Evolutionary conservation across 169 alveolate genomes (phyloP).

Genomic region (Plasmodium gaboni): DNA sequence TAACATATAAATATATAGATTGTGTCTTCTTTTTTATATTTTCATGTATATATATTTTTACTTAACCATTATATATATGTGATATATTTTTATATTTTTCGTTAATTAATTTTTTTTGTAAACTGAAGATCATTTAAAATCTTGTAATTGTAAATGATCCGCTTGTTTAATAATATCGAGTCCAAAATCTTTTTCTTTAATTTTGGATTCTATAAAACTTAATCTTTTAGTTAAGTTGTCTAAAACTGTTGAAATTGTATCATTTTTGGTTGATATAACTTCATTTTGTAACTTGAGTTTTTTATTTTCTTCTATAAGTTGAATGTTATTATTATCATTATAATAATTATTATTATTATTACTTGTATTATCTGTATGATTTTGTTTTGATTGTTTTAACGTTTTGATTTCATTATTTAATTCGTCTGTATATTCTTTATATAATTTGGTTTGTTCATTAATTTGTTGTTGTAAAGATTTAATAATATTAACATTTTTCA

Average conservation of each 20-base stretch:
- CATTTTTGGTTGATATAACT: conserved; percentile 68
- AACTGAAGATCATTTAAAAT: conserved; percentile 7
- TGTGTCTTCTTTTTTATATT: neutral
- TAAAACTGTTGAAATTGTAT: conserved; percentile 45
- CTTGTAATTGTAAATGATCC: conserved; percentile 36
- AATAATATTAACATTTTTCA: conserved; percentile 60
- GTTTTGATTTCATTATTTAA: conserved; percentile 43
- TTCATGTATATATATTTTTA: neutral
- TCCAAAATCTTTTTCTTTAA: conserved; percentile 64
- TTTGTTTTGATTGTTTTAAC: conserved; percentile 13
- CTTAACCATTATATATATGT: neutral
- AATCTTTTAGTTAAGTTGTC: conserved; percentile 63
- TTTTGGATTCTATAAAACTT: conserved; percentile 68
- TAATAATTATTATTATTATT: neutral
- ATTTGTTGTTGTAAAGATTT: conserved; percentile 56
- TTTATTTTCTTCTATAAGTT: conserved; percentile 70
- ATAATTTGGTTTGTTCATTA: conserved; percentile 72
- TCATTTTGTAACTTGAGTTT: conserved; percentile 72
- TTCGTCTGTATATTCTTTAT: conserved; percentile 62
- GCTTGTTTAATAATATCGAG: conserved; percentile 64
- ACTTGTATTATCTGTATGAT: neutral
- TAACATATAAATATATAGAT: neutral
- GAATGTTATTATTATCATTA: neutral
- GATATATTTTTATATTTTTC: neutral
- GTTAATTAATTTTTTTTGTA: neutral